phyloP scores from a whole-genome alignment of 345 rosid genomes.

The Gossypium arboreum region DNA sequence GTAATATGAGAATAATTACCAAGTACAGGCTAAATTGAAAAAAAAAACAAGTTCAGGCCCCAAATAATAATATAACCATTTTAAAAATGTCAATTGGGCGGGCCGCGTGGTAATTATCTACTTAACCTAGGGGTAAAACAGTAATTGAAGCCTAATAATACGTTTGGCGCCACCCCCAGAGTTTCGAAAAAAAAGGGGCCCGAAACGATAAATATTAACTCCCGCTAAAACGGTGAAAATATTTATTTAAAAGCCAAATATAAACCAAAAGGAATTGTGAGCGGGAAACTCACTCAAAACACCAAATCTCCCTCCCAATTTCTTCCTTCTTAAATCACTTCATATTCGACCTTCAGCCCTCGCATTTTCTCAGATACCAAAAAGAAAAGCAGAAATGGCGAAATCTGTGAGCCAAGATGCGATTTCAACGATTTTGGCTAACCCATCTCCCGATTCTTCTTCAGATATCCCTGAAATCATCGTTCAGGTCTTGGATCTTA shows the following conservation, averaged over 20 bases:
- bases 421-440: slow-evolving; percentile 46
- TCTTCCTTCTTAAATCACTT: neutral
- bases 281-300: slow-evolving; percentile 7
- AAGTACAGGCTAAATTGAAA: too few species aligned
- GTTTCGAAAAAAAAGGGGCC: neutral
- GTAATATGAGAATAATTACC: too few species aligned
- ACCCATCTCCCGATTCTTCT: slow-evolving; percentile 64
- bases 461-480: slow-evolving; percentile 49
- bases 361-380: neutral
- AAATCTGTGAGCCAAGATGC: slow-evolving; percentile 54
- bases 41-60: too few species aligned
- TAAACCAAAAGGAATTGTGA: neutral
- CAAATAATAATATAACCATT: too few species aligned
- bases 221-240: slow-evolving; percentile 4
- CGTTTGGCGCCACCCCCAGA: neutral
- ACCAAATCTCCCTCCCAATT: slow-evolving; percentile 8
- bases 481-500: slow-evolving; percentile 79
- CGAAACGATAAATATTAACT: neutral
- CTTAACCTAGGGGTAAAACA: neutral
- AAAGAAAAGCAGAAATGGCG: slow-evolving; percentile 28
- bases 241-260: neutral
- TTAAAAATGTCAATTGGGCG: too few species aligned
- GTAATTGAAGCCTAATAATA: neutral
- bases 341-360: neutral
- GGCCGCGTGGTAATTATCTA: too few species aligned